Base-by-base conservation (phyloP, 2,329 filamentous ascomycete species). In the Pseudovirgaria hyperparasitica region DNA sequence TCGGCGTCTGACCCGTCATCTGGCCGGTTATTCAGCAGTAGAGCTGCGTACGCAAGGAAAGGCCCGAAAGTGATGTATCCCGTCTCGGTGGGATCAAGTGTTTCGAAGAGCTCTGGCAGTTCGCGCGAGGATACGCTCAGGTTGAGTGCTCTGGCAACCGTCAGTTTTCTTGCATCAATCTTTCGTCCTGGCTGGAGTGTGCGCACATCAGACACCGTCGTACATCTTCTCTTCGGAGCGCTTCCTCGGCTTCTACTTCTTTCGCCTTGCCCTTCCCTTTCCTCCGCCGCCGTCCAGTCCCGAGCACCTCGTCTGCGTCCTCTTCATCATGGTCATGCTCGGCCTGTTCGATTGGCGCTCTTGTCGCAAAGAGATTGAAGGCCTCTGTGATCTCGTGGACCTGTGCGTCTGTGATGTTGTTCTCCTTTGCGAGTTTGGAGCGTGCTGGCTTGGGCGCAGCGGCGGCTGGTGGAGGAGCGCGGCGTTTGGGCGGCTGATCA, bases 331-430 rank as follows among this genome's bases (percentile, higher is more conserved):
- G 72, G 19, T 76, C 72, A 11, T 24, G 12, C 4, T 16, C 22
- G 9, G 27, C 17, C 11, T 25, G 27, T 16, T 15, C 15, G 22
- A 9, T 8, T 13, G 12, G 12, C 22, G 22, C 9, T 13, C 9
- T 13, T 6, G 23, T 37, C 25, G 54, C 62, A 52, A 96, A 98
- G 6, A 96, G 67, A 13, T 70, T 65, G 54, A 90, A 96, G 9
- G 86, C 86, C 54, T 94, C 86, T 44, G 73, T 76, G 48, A 98
- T 93, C 58, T 94, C 85, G 40, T 70, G 68, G 58, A 96, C 87
- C 57, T 94, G 79, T 37, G 78, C 72, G 21, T 76, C 78, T 9
- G 73, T 77, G 46, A 96, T 73, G 52, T 85, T 77, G 66, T 94
- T 76, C 48, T 93, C 84, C 58, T 86, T 87, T 16, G 87, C 87